A percentile compares a stretch with the other conserved stretches of the same genome.
These are phyloP conservation scores for Pichia sp. DNA, from an alignment of 1,139 yeast genomes.

Conservation along the genomic window DNA sequence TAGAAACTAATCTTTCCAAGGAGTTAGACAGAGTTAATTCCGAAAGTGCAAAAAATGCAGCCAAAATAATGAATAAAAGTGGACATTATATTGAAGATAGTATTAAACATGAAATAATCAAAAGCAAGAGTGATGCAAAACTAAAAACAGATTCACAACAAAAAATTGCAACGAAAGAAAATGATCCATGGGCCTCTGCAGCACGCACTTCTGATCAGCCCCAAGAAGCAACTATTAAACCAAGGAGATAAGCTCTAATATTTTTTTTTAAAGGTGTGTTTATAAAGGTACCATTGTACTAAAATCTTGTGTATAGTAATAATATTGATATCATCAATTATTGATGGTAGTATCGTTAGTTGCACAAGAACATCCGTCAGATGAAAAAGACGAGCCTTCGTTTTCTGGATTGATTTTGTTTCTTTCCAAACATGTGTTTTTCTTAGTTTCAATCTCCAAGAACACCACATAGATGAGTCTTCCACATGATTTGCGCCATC, in stretches of 20 bases:
- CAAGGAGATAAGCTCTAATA: not conserved
- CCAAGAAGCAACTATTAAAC: not conserved
- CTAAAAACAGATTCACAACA: slow-evolving; percentile 4
- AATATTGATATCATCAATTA: too few species aligned
- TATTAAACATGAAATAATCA: slow-evolving; percentile 1
- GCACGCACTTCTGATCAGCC: slow-evolving; percentile 2
- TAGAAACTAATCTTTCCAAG: slow-evolving; percentile 17
- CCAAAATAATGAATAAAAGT: slow-evolving; percentile 3
- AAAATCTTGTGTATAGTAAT: too few species aligned
- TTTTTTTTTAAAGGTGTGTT: too few species aligned
- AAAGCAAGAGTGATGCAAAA: slow-evolving; percentile 2
- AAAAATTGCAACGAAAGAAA: not conserved
- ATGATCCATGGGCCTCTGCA: slow-evolving; percentile 8
- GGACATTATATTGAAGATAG: slow-evolving; percentile 1
- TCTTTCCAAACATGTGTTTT: not conserved
- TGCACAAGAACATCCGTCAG: too few species aligned
- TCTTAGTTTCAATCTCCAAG: not conserved
- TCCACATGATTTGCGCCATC: slow-evolving; percentile 33
- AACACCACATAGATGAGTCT: slow-evolving; percentile 5
- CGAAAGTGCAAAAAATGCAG: slow-evolving; percentile 5
- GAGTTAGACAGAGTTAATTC: slow-evolving; percentile 20
- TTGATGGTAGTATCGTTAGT: too few species aligned
- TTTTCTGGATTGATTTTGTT: not conserved
- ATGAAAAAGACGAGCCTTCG: not conserved
- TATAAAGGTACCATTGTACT: too few species aligned